Percentiles rank a stretch among this genome's conserved stretches.
Evolutionary conservation across 2,329 filamentous ascomycete genomes (phyloP).

Genomic region (Endothia cerciana): DNA sequence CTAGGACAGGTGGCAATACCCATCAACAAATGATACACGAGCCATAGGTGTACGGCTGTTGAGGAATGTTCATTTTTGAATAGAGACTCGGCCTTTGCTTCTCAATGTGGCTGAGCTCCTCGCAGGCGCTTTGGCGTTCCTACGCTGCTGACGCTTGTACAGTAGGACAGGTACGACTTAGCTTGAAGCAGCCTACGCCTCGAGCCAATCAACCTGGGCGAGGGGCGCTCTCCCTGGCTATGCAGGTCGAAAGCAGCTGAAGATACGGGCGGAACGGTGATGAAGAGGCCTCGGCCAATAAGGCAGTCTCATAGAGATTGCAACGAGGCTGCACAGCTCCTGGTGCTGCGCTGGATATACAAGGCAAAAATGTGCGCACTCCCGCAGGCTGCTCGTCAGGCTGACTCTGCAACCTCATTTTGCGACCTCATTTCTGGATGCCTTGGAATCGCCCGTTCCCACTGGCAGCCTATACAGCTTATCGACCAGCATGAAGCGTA

Average conservation of each 20-base stretch:
- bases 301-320: not conserved
- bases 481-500: too few relatives aligned
- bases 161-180: not conserved
- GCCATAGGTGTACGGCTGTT: not conserved
- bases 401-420: not conserved
- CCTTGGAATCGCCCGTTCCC: not conserved
- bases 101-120: slow-evolving; percentile 8
- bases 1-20: not conserved
- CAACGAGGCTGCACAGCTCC: too few relatives aligned
- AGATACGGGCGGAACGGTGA: not conserved
- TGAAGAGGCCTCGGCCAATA: not conserved
- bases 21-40: not conserved
- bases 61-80: too few relatives aligned
- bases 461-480: not conserved
- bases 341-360: too few relatives aligned
- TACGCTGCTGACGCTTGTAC: slow-evolving; percentile 8
- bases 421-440: too few relatives aligned
- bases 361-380: too few relatives aligned
- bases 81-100: not conserved
- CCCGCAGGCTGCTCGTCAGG: not conserved
- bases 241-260: not conserved
- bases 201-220: not conserved
- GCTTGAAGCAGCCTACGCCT: slow-evolving; percentile 13
- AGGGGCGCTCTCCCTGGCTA: not conserved
- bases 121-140: not conserved